Evolutionary conservation across 1,139 yeast species (phyloP), one percentile per base, ranked within the genome.

Genomic region (Blastobotrys capitulatus): DNA sequence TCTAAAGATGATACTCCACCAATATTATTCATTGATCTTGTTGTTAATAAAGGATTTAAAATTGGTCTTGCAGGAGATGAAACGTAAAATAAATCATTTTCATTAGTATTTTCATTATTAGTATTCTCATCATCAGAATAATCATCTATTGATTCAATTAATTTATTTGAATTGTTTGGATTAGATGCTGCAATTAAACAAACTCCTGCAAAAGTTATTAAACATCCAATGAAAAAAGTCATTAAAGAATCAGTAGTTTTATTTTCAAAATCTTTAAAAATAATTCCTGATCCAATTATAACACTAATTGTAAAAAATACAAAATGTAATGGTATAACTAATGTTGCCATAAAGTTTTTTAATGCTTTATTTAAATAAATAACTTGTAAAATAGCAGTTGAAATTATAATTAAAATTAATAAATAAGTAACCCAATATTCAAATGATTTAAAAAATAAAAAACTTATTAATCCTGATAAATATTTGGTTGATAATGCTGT

Each of bases 321-420:
- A 59, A 74, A 74, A 55, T 74, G 77, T 35, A 72, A 67, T 0
- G 78, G 78, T 6, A 75, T 70, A 4, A 75, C 78, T 9, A 68
- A 62, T 25, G 76, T 71, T 3, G 75, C 70, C 16, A 70, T 70
- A 49, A 70, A 73, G 15, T 60, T 56, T 36, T 64, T 64, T 40
- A 74, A 60, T 2, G 74, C 71, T 15, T 66, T 60, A 52, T 69
- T 68, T 13, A 75, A 60, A 39, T 67, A 64, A 19, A 64, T 57
- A 18, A 73, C 65, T 46, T 74, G 77, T 20, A 70, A 54, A 0
- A 68, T 60, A 0, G 75, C 74, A 1, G 75, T 69, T 6, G 62
- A 51, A 1, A 62, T 57, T 19, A 72, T 57, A 4, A 71, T 61
- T 6, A 58, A 37, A 1, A 66, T 50, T 20, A 71, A 57, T 2